Percentiles rank a stretch among this genome's conserved stretches.
Evolutionary conservation across 108 stramenopile species (phyloP).

Genomic region (Cyclotella atomus): DNA sequence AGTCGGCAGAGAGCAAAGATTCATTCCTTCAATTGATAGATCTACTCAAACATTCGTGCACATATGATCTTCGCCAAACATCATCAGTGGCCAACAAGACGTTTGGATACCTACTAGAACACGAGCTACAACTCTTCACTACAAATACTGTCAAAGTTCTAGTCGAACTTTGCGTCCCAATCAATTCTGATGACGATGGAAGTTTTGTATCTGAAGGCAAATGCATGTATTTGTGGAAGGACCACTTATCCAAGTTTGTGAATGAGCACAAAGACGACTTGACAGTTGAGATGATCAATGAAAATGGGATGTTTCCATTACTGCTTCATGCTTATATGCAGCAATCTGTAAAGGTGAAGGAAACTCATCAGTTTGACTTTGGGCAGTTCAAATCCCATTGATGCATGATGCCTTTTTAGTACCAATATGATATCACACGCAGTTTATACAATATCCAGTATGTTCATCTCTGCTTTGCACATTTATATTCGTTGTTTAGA

Average conservation of each 20-base stretch:
- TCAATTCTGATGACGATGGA: not conserved
- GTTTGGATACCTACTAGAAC: not conserved
- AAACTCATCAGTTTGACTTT: not conserved
- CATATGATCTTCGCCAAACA: not conserved
- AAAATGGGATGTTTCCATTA: constrained; percentile 3
- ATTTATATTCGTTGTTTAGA: no score
- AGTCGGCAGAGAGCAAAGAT: not conserved
- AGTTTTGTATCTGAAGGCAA: not conserved
- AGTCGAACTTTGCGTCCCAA: not conserved
- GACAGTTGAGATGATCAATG: constrained; percentile 5
- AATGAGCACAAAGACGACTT: constrained; percentile 5
- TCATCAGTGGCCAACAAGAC: not conserved
- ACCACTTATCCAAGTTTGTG: not conserved
- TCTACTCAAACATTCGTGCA: constrained; percentile 2
- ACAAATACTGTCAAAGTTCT: not conserved
- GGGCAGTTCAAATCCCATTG: no score
- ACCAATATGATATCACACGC: not conserved
- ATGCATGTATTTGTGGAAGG: not conserved
- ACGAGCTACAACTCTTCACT: not conserved
- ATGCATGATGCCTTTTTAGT: not conserved
- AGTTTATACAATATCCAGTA: no score
- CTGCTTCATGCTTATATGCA: constrained; percentile 6
- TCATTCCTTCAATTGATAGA: not conserved
- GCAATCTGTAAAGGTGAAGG: not conserved
- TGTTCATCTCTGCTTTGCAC: no score